Conservation (phyloP, 2,329 filamentous ascomycete species). For the Aspergillus ustus region DNA sequence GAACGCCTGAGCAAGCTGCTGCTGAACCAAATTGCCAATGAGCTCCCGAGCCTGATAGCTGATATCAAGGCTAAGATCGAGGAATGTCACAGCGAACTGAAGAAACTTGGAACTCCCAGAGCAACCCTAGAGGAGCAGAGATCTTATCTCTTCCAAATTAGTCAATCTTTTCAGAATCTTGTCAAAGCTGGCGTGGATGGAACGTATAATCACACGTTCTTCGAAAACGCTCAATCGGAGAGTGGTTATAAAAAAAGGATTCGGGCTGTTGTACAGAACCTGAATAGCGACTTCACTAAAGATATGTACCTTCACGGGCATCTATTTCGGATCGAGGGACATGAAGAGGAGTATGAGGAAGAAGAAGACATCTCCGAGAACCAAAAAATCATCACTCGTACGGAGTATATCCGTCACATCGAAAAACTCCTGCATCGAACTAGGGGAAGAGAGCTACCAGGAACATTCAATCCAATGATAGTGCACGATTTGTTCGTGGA, state of each 20-base stretch:
- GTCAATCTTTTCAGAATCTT: slow-evolving; percentile 44
- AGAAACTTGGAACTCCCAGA: slow-evolving; percentile 33
- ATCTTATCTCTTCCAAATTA: slow-evolving; percentile 39
- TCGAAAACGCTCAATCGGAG: slow-evolving; percentile 27
- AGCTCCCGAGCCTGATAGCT: slow-evolving; percentile 44
- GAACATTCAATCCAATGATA: slow-evolving; percentile 64
- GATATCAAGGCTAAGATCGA: slow-evolving; percentile 39
- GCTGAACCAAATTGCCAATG: slow-evolving; percentile 36
- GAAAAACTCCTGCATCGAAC: slow-evolving; percentile 45
- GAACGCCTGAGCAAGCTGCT: slow-evolving; percentile 40
- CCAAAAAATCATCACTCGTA: slow-evolving; percentile 29
- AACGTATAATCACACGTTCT: slow-evolving; percentile 40
- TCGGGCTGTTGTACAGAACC: slow-evolving; percentile 36
- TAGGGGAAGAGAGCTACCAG: slow-evolving; percentile 62
- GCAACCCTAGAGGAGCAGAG: slow-evolving; percentile 29
- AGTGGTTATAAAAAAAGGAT: slow-evolving; percentile 36
- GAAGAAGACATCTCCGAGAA: not conserved
- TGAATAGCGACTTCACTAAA: slow-evolving; percentile 28
- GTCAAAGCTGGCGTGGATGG: slow-evolving; percentile 39
- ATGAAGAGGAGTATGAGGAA: not conserved
- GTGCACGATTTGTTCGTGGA: slow-evolving; percentile 64
- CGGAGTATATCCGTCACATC: slow-evolving; percentile 49
- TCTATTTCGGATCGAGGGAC: slow-evolving; percentile 11
- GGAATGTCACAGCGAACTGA: slow-evolving; percentile 34
- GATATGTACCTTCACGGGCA: slow-evolving; percentile 20